These are phyloP conservation scores for Dujonia santamariae DNA, from an alignment of 1,139 yeast species.

Conservation along the genomic window DNA sequence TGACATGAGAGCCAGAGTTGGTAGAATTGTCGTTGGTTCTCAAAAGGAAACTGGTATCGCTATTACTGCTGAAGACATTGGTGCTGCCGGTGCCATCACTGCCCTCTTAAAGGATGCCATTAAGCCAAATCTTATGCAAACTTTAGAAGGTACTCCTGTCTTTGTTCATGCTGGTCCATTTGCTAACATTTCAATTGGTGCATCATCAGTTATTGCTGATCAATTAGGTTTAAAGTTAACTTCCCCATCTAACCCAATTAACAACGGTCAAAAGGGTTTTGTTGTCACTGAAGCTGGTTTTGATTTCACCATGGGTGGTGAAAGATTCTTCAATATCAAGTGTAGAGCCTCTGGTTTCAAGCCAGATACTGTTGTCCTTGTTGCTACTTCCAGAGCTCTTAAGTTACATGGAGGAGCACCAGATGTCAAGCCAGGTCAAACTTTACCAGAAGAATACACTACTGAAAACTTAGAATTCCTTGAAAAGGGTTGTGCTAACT, in stretches of 20 bases:
- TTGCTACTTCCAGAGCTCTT: conserved; percentile 77
- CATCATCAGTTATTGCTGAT: conserved; percentile 79
- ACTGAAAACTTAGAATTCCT: conserved; percentile 67
- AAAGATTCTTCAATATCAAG: conserved; percentile 76
- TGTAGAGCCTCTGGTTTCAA: conserved; percentile 71
- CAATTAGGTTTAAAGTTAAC: conserved; percentile 66
- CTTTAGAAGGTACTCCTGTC: conserved; percentile 82
- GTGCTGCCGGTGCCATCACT: conserved; percentile 79
- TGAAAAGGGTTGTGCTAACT: conserved; percentile 63
- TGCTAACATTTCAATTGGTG: conserved; percentile 83
- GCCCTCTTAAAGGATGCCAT: conserved; percentile 79
- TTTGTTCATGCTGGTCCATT: conserved; percentile 86
- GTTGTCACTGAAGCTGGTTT: conserved; percentile 86
- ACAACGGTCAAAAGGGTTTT: conserved; percentile 51
- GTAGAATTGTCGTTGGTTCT: conserved; percentile 68
- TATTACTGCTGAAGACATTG: conserved; percentile 74
- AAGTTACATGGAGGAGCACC: conserved; percentile 85
- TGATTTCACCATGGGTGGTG: conserved; percentile 89
- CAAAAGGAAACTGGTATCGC: conserved; percentile 57
- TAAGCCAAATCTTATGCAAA: conserved; percentile 82
- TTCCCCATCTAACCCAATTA: conserved; percentile 45
- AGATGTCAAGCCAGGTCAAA: conserved; percentile 78
- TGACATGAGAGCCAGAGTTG: conserved; percentile 69
- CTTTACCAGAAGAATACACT: conserved; percentile 64
- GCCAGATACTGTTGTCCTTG: conserved; percentile 74